A percentile compares a stretch with the other conserved stretches of the same genome.
phyloP scores from a whole-genome alignment of 495 filamentous ascomycete genomes.

The Talaromyces wortmannii region DNA sequence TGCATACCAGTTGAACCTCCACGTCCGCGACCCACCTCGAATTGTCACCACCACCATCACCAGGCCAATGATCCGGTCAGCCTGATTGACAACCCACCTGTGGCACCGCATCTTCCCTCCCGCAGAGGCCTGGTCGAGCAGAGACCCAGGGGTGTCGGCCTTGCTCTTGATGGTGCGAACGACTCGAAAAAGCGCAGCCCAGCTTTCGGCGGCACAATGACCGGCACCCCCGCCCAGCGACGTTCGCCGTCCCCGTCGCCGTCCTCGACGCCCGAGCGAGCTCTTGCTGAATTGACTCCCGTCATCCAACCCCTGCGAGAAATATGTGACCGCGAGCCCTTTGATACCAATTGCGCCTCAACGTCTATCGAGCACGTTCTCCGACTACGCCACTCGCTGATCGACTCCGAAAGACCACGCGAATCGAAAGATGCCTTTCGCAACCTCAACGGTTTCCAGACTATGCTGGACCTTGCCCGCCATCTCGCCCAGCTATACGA shows the following conservation, averaged over 20 bases:
- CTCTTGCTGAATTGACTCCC: conserved; percentile 52
- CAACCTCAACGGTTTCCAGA: conserved; percentile 72
- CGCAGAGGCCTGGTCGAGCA: too few species aligned
- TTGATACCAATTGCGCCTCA: conserved; percentile 20
- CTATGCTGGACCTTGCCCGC: conserved; percentile 58
- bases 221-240: conserved; percentile 43
- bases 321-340: conserved; percentile 14
- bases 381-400: conserved; percentile 49
- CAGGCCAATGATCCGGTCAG: background rate
- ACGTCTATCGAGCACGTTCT: conserved; percentile 32
- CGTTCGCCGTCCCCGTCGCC: conserved; percentile 51
- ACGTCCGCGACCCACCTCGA: background rate
- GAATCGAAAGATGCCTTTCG: conserved; percentile 74
- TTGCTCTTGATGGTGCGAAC: background rate
- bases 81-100: background rate
- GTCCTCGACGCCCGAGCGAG: conserved; percentile 45
- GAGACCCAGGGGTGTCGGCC: too few species aligned
- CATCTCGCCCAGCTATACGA: conserved; percentile 69
- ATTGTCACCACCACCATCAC: background rate
- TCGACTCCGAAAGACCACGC: conserved; percentile 38
- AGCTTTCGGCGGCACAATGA: conserved; percentile 26
- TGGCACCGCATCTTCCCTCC: too few species aligned
- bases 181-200: background rate
- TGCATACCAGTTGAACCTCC: background rate
- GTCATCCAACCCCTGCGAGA: conserved; percentile 47